These are phyloP conservation scores for Cladosporium velox DNA, from an alignment of 2,329 filamentous ascomycete genomes.

Conservation along the genomic window DNA sequence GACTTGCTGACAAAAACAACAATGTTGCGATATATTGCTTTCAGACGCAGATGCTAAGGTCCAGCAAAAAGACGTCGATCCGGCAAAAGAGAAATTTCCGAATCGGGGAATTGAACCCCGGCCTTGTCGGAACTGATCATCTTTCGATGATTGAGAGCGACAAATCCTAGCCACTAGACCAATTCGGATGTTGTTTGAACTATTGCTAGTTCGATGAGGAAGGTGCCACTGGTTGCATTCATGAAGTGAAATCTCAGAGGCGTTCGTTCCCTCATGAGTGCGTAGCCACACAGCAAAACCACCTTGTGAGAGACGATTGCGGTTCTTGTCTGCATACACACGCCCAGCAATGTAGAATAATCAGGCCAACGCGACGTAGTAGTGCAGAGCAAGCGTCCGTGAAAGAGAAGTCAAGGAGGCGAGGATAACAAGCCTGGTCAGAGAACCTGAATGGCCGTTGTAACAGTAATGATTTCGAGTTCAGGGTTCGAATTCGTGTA, in stretches of 20 bases:
- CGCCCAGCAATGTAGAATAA: too few species aligned
- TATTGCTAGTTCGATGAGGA: background rate
- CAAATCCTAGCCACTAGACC: conserved; percentile 17
- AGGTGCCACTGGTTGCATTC: background rate
- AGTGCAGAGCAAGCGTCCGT: background rate
- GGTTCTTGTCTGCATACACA: background rate
- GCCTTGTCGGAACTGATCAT: conserved; percentile 15
- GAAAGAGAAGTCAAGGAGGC: background rate
- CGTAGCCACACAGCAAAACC: background rate
- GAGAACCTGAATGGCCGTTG: background rate
- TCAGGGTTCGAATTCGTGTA: background rate
- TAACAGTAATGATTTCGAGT: background rate
- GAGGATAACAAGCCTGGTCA: background rate
- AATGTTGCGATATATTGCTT: background rate
- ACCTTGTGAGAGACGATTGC: background rate
- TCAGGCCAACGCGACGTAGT: background rate
- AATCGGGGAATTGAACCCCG: conserved; percentile 15
- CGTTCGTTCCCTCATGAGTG: background rate
- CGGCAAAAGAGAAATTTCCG: conserved; percentile 6
- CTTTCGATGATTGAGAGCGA: conserved; percentile 13
- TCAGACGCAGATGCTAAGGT: background rate
- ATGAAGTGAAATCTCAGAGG: background rate
- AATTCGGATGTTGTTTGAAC: conserved; percentile 1
- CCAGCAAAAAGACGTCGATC: background rate
- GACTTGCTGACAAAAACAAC: background rate